Conservation (phyloP, 2,329 filamentous ascomycete genomes). For the Sporothrix humicola region DNA sequence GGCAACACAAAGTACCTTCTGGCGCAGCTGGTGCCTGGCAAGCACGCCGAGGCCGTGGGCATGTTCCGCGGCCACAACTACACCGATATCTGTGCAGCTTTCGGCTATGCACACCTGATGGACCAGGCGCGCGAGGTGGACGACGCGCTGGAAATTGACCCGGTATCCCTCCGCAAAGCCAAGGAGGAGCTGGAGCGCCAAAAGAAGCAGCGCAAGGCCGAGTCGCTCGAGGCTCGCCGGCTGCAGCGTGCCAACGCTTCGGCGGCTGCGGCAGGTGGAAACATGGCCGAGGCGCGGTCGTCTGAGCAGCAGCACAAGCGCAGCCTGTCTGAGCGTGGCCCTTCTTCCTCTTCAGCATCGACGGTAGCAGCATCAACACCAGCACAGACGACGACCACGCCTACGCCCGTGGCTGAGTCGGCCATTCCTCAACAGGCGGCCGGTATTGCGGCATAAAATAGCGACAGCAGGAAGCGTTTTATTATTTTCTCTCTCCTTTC, state of each 20-base stretch:
- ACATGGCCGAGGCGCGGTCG: slow-evolving; percentile 49
- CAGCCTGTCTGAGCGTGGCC: slow-evolving; percentile 44
- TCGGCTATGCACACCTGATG: slow-evolving; percentile 66
- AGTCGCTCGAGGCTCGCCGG: slow-evolving; percentile 24
- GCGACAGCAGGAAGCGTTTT: not conserved
- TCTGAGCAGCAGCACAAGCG: slow-evolving; percentile 33
- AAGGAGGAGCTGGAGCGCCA: slow-evolving; percentile 40
- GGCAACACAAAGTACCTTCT: slow-evolving; percentile 94
- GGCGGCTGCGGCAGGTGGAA: slow-evolving; percentile 55
- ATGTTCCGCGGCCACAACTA: slow-evolving; percentile 75
- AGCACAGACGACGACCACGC: not conserved
- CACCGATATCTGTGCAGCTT: slow-evolving; percentile 65
- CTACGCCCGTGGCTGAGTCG: not conserved
- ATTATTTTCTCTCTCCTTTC: not conserved
- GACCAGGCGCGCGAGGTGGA: slow-evolving; percentile 71
- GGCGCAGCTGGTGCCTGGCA: slow-evolving; percentile 83
- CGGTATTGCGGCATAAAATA: slow-evolving; percentile 15
- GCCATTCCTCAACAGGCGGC: slow-evolving; percentile 15
- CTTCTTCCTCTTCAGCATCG: slow-evolving; percentile 31
- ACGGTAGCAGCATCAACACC: not conserved
- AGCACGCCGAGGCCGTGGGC: slow-evolving; percentile 65
- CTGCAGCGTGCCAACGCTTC: slow-evolving; percentile 38
- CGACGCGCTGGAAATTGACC: slow-evolving; percentile 63
- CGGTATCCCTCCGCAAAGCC: slow-evolving; percentile 49
- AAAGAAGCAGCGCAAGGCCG: slow-evolving; percentile 28